Conservation (phyloP, 495 filamentous ascomycete species). For the Durotheca rogersii region DNA sequence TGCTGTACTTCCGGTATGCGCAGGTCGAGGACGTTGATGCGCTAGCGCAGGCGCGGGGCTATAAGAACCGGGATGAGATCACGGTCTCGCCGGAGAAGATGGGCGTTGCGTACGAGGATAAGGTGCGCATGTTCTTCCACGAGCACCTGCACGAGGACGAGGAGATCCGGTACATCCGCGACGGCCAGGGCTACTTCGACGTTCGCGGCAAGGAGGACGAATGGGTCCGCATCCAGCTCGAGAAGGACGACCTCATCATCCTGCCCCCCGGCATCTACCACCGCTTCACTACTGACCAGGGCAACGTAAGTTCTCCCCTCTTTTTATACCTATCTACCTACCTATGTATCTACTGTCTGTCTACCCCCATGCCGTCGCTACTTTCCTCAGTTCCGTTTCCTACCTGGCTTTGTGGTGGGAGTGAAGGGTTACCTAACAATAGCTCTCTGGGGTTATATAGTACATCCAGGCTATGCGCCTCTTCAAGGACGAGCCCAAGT, state of each 20-base stretch:
- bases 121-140: constrained; percentile 88
- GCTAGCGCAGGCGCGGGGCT: constrained; percentile 72
- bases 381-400: neutral
- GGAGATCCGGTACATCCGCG: constrained; percentile 96
- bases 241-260: constrained; percentile 75
- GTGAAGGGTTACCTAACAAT: constrained; percentile 10
- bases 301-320: constrained; percentile 66
- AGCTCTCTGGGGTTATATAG: constrained; percentile 50
- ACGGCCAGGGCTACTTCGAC: constrained; percentile 91
- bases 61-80: constrained; percentile 94
- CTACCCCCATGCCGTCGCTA: neutral
- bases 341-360: neutral
- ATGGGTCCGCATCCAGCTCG: constrained; percentile 83
- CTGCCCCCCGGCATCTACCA: constrained; percentile 97
- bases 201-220: constrained; percentile 69
- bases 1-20: constrained; percentile 71
- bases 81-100: constrained; percentile 83
- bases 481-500: constrained; percentile 98
- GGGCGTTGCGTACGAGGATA: constrained; percentile 83
- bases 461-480: constrained; percentile 95
- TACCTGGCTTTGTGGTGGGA: neutral
- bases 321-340: neutral
- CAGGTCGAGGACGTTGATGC: constrained; percentile 64
- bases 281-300: constrained; percentile 88
- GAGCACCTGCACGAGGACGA: constrained; percentile 98